phyloP scores from a whole-genome alignment of 768 basidiomycete genomes.

The Lentinula sp. region DNA sequence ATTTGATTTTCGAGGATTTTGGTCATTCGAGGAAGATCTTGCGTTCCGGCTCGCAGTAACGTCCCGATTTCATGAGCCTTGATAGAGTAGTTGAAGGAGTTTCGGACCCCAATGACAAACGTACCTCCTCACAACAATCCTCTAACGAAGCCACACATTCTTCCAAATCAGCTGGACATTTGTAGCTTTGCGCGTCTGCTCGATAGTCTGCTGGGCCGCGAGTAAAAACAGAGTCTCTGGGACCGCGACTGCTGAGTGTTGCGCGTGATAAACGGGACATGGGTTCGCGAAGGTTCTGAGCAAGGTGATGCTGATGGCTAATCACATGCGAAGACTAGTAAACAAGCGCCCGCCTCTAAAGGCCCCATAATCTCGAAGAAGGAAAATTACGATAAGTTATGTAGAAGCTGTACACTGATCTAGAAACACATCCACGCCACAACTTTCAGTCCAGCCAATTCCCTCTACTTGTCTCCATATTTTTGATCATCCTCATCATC shows the following conservation, averaged over 20 bases:
- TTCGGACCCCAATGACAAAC: neutral
- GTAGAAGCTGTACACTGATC: neutral
- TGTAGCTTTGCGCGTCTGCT: constrained; percentile 51
- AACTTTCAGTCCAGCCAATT: neutral
- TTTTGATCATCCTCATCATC: constrained; percentile 48
- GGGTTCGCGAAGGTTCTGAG: neutral
- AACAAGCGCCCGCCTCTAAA: neutral
- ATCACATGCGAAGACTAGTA: neutral
- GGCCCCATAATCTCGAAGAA: too few relatives aligned
- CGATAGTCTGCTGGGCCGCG: constrained; percentile 56
- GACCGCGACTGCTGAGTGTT: constrained; percentile 34
- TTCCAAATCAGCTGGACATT: constrained; percentile 62
- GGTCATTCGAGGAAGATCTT: constrained; percentile 66
- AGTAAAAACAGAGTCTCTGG: constrained; percentile 64
- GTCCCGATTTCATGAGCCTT: constrained; percentile 67
- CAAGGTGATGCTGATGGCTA: neutral
- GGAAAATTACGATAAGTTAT: neutral
- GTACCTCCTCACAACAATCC: constrained; percentile 69
- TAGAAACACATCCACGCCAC: neutral
- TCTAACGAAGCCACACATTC: constrained; percentile 78
- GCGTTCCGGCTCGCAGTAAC: constrained; percentile 62
- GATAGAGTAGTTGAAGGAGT: neutral
- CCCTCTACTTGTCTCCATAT: constrained; percentile 1
- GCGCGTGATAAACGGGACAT: constrained; percentile 51
- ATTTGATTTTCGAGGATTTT: constrained; percentile 62